These are phyloP conservation scores for Collybia sp. DNA, from an alignment of 768 basidiomycete species.

Conservation along the genomic window DNA sequence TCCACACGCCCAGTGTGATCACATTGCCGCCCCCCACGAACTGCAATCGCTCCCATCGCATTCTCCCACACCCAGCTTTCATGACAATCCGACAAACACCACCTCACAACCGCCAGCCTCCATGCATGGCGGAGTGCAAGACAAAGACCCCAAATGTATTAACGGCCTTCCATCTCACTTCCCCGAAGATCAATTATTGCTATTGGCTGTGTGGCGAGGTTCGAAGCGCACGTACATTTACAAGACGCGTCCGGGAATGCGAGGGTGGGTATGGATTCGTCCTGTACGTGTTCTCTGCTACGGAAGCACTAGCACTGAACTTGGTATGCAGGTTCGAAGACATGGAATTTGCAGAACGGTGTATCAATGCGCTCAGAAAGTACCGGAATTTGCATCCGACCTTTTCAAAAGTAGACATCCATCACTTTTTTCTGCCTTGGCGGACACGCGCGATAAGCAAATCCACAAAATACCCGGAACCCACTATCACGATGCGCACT, in stretches of 20 bases:
- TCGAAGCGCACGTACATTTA: conserved; percentile 79
- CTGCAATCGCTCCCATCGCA: no score
- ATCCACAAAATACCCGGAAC: conserved; percentile 85
- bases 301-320: conserved; percentile 3
- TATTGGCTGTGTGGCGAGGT: conserved; percentile 74
- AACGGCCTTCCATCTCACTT: conserved; percentile 83
- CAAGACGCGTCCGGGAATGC: conserved; percentile 76
- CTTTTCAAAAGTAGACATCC: conserved; percentile 66
- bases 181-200: conserved; percentile 74
- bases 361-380: conserved; percentile 65
- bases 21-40: background rate
- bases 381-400: conserved; percentile 81
- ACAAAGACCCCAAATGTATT: conserved; percentile 66
- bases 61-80: no score
- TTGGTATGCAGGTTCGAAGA: conserved; percentile 50
- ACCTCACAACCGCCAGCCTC: no score
- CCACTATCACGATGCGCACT: conserved; percentile 34
- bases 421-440: conserved; percentile 3
- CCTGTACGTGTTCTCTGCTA: conserved; percentile 43
- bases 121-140: no score
- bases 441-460: conserved; percentile 26
- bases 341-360: conserved; percentile 65
- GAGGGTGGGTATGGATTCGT: conserved; percentile 76
- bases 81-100: no score
- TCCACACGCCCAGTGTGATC: no score